Percentiles rank a stretch among this genome's conserved stretches.
These are phyloP conservation scores for Candida sanyaensis DNA, from an alignment of 1,139 yeast species.

Conservation along the genomic window DNA sequence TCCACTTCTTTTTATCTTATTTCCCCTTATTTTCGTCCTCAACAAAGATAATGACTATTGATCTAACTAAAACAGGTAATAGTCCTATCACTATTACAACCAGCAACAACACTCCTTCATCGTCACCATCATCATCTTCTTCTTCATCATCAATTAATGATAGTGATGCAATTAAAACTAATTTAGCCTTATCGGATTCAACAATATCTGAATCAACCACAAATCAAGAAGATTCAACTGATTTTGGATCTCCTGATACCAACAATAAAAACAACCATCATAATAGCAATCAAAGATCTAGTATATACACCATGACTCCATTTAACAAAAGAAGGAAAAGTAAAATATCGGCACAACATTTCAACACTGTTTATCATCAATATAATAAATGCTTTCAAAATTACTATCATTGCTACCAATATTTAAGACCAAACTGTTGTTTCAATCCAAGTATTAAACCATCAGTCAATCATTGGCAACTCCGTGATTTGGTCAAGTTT, in stretches of 20 bases:
- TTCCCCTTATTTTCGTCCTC: not conserved
- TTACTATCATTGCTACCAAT: conserved; percentile 44
- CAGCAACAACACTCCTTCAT: not conserved
- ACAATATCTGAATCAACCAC: not conserved
- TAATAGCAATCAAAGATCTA: not conserved
- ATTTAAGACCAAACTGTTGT: conserved; percentile 38
- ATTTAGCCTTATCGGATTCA: not conserved
- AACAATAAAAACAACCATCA: not conserved
- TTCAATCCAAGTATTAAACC: conserved; percentile 34
- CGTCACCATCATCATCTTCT: not conserved
- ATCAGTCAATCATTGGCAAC: conserved; percentile 77
- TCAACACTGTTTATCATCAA: conserved; percentile 14
- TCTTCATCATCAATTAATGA: not conserved
- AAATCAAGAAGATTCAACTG: not conserved
- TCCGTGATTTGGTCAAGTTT: conserved; percentile 69
- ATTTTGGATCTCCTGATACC: not conserved
- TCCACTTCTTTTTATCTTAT: not conserved
- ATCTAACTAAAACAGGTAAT: not conserved
- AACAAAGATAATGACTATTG: not conserved
- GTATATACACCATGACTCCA: not conserved
- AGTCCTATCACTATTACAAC: not conserved
- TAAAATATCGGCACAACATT: not conserved
- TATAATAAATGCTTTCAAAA: conserved; percentile 45
- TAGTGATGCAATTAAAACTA: not conserved
- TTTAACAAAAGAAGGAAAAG: conserved; percentile 4